Percentiles rank a stretch among this genome's conserved stretches.
phyloP scores from a whole-genome alignment of 148 eudicot species.

The Bassia scoparia region DNA sequence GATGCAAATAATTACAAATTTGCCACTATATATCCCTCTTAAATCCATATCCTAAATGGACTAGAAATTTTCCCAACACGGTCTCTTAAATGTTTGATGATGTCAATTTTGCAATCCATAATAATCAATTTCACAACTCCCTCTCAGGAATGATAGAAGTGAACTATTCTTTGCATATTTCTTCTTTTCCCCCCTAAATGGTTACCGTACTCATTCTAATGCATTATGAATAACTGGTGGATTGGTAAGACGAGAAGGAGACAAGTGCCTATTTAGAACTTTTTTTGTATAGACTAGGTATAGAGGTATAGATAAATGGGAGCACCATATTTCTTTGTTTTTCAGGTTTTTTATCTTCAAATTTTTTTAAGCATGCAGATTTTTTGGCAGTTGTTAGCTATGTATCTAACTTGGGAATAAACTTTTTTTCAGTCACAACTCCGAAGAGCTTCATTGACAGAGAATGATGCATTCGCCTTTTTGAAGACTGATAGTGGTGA shows the following conservation, averaged over 20 bases:
- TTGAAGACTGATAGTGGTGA: conserved; percentile 70
- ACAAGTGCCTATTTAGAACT: too few species aligned
- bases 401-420: neutral
- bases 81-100: neutral
- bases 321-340: neutral
- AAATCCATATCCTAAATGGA: too few species aligned
- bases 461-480: conserved; percentile 69
- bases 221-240: neutral
- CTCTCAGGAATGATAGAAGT: neutral
- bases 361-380: neutral
- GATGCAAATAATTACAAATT: too few species aligned
- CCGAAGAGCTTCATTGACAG: conserved; percentile 75
- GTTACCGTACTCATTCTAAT: neutral
- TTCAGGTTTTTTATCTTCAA: neutral
- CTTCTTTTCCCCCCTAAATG: neutral
- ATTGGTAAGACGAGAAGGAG: too few species aligned
- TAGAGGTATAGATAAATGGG: neutral
- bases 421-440: conserved; percentile 56
- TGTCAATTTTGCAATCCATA: neutral
- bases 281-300: too few species aligned
- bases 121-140: neutral
- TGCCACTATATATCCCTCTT: too few species aligned
- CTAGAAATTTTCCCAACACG: neutral
- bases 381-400: neutral
- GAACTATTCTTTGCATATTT: neutral